A percentile compares a stretch with the other conserved stretches of the same genome.
These are phyloP conservation scores for Saccharum hybrid DNA, from an alignment of 202 grass and related monocot species.

Conservation along the genomic window DNA sequence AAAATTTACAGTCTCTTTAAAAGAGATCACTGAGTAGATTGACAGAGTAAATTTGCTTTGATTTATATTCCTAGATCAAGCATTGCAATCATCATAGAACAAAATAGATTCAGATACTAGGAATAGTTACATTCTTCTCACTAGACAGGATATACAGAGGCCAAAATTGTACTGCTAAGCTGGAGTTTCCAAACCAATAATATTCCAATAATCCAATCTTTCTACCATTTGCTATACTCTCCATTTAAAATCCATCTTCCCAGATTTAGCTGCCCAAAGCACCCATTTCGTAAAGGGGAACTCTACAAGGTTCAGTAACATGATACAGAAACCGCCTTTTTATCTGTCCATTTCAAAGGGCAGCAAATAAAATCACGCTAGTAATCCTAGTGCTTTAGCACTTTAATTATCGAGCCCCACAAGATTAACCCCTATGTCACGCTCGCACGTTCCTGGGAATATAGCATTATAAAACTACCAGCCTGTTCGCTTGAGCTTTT, in stretches of 20 bases:
- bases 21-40: background rate
- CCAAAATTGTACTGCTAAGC: background rate
- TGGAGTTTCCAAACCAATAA: background rate
- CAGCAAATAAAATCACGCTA: background rate
- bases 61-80: background rate
- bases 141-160: too few species aligned
- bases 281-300: background rate
- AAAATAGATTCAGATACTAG: background rate
- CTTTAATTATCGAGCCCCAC: constrained; percentile 23
- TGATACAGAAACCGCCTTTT: background rate
- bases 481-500: too few species aligned
- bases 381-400: background rate
- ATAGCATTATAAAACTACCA: background rate
- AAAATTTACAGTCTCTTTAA: background rate
- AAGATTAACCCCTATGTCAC: background rate
- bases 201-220: background rate
- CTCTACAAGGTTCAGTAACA: background rate
- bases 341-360: background rate
- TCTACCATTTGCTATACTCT: background rate
- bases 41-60: background rate
- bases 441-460: background rate
- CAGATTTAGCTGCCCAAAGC: background rate
- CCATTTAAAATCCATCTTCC: background rate
- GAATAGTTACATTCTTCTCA: too few species aligned
- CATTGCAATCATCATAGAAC: background rate